Evolutionary conservation across 768 basidiomycete species (phyloP), one percentile per base, ranked within the genome.

Genomic region (Suillus weaverae): DNA sequence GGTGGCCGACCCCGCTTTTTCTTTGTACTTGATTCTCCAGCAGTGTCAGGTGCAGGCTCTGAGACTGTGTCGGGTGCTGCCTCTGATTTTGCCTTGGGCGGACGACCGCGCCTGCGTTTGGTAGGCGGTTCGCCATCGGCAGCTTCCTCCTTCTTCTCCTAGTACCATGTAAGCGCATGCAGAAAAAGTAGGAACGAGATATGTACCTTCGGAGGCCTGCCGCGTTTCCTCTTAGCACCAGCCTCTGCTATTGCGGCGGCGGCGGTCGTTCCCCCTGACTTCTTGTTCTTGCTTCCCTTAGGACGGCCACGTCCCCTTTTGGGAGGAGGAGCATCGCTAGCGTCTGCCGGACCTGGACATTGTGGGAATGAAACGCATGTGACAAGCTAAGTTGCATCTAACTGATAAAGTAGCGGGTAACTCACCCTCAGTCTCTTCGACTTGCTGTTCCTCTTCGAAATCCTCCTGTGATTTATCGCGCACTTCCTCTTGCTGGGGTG

Each of bases 221-320:
- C 84, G 67, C 84, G 76, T 62, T 81, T 83, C 70, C 80, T 79
- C 77, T 83, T 83, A 61, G 72, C 61, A 51, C 72, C 71, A 33
- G 71, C 46, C 1, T 71, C 74, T 61, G 71, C 67, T 20, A 77
- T 67, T 18, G 76, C 44, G 1, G 73, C 69, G 36, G 76, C 69
- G 16, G 74, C 65, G 62, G 76, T 69, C 44, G 77, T 68, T 65
- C 72, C 78, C 73, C 74, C 72, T 68, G 73, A 76, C 72, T 83
- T 85, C 81, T 86, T 87, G 78, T 87, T 87, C 81, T 92, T 95
- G 78, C 91, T 92, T 70, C 94, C 94, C 76, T 89, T 93, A 66
- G 95, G 95, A 69, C 95, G 87, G 62, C 95, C 95, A 55, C 95
- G 85, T 72, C 91, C 88, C 71, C 94, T 88, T 81, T 94, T 95